A percentile compares a stretch with the other conserved stretches of the same genome.
Evolutionary conservation across 495 filamentous ascomycete species (phyloP).

Genomic region (Endocarpon pusillum): DNA sequence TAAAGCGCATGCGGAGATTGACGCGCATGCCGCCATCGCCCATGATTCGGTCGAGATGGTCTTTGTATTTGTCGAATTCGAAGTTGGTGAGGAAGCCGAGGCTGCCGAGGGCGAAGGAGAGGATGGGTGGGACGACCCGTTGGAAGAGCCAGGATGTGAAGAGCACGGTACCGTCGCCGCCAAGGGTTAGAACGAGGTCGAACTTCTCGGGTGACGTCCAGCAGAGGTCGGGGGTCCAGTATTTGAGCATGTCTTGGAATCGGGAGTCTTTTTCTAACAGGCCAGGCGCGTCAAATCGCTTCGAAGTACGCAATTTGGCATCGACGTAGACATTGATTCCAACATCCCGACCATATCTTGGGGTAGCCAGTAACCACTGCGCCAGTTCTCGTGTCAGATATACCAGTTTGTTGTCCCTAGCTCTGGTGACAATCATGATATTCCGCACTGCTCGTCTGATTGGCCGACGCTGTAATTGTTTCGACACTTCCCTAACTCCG

Average conservation of each 20-base stretch:
- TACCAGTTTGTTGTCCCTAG: conserved; percentile 77
- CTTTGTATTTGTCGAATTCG: conserved; percentile 67
- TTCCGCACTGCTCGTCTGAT: conserved; percentile 76
- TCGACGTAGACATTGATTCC: conserved; percentile 92
- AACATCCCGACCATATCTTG: conserved; percentile 59
- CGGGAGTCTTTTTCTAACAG: conserved; percentile 53
- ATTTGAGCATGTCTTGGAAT: conserved; percentile 63
- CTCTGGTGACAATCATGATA: conserved; percentile 95
- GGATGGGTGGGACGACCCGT: conserved; percentile 73
- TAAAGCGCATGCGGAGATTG: conserved; percentile 93
- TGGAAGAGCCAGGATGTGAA: conserved; percentile 93
- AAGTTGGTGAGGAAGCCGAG: conserved; percentile 89
- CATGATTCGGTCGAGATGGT: conserved; percentile 70
- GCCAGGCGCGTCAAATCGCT: conserved; percentile 63
- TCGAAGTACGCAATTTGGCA: conserved; percentile 69
- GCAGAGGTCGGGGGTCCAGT: conserved; percentile 91
- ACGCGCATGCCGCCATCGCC: conserved; percentile 86
- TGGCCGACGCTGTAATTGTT: conserved; percentile 75
- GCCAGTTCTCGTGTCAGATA: conserved; percentile 69
- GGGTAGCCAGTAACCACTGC: conserved; percentile 71
- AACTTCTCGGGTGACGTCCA: conserved; percentile 79
- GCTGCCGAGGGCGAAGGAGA: conserved; percentile 77
- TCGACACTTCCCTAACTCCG: conserved; percentile 83
- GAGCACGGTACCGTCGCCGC: conserved; percentile 82
- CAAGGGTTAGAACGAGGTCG: conserved; percentile 80